A percentile compares a stretch with the other conserved stretches of the same genome.
Evolutionary conservation across 345 rosid genomes (phyloP).

Genomic region (Hibiscus trionum): DNA sequence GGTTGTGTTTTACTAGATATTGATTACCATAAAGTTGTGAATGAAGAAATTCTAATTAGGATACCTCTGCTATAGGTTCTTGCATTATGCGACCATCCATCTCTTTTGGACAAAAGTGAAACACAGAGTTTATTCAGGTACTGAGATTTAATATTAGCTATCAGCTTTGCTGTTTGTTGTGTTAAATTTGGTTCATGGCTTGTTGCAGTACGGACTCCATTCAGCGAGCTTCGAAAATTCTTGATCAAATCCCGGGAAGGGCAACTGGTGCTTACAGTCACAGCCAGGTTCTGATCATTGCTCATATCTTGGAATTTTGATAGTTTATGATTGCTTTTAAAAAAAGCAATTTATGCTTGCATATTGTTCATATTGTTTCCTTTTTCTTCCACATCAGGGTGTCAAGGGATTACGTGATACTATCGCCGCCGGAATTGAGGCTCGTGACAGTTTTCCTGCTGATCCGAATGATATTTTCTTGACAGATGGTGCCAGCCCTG

Average conservation of each 20-base stretch:
- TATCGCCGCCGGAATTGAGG: slow-evolving; percentile 87
- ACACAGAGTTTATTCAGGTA: slow-evolving; percentile 95
- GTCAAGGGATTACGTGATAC: slow-evolving; percentile 84
- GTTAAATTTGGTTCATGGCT: background rate
- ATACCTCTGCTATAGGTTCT: slow-evolving; percentile 56
- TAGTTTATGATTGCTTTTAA: background rate
- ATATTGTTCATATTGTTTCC: background rate
- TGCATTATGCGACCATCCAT: slow-evolving; percentile 79
- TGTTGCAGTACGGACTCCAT: slow-evolving; percentile 72
- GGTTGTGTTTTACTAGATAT: slow-evolving; percentile 31
- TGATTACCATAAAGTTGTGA: background rate
- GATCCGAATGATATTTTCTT: slow-evolving; percentile 83
- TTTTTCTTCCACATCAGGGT: slow-evolving; percentile 43
- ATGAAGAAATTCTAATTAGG: slow-evolving; percentile 14
- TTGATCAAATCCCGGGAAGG: slow-evolving; percentile 87
- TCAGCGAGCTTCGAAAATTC: slow-evolving; percentile 79
- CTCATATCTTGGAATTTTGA: slow-evolving; percentile 1
- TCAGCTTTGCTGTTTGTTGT: background rate
- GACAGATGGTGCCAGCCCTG: slow-evolving; percentile 99
- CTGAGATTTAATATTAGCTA: background rate
- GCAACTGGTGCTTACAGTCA: slow-evolving; percentile 99
- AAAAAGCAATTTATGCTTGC: background rate
- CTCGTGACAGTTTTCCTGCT: slow-evolving; percentile 88
- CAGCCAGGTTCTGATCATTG: slow-evolving; percentile 58
- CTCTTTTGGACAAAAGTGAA: slow-evolving; percentile 76